phyloP scores from a whole-genome alignment of 805 yeast genomes.

The Ogataea trehaloabstinens region DNA sequence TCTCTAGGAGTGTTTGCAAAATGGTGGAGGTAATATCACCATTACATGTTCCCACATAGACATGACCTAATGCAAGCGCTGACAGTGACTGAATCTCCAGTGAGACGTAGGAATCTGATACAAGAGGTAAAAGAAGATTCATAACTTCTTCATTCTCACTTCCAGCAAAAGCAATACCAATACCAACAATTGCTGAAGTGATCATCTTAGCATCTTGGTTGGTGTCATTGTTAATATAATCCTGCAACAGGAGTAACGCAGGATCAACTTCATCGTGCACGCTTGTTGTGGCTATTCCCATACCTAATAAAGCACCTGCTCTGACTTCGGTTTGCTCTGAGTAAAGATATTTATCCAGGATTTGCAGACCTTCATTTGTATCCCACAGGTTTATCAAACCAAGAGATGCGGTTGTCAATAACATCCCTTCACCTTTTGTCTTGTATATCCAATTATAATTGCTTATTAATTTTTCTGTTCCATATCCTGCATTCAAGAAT shows the following conservation, averaged over 20 bases:
- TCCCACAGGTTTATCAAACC: conserved; percentile 94
- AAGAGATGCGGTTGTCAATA: conserved; percentile 85
- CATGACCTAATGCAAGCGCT: conserved; percentile 89
- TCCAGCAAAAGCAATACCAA: conserved; percentile 95
- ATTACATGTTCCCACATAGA: conserved; percentile 92
- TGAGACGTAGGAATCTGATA: conserved; percentile 70
- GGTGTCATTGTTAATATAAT: conserved; percentile 44
- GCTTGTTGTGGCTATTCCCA: conserved; percentile 88
- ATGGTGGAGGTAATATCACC: conserved; percentile 94
- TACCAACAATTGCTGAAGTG: conserved; percentile 82
- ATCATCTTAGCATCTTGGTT: conserved; percentile 65
- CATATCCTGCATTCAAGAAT: conserved; percentile 87
- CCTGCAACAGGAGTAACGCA: conserved; percentile 81
- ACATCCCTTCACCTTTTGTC: conserved; percentile 89
- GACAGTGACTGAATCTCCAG: conserved; percentile 83
- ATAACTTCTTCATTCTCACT: conserved; percentile 82
- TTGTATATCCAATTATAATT: conserved; percentile 83
- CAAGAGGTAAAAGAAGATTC: conserved; percentile 74
- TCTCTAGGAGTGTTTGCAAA: conserved; percentile 84
- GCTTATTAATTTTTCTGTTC: conserved; percentile 76
- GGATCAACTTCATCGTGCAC: conserved; percentile 96
- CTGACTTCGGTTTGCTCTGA: conserved; percentile 82
- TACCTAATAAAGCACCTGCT: conserved; percentile 96
- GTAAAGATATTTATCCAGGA: conserved; percentile 82
- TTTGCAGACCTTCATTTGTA: conserved; percentile 82